Base-by-base conservation (phyloP, 1,284 basidiomycete genomes). In the Apiotrichum mycotoxinovorans region DNA sequence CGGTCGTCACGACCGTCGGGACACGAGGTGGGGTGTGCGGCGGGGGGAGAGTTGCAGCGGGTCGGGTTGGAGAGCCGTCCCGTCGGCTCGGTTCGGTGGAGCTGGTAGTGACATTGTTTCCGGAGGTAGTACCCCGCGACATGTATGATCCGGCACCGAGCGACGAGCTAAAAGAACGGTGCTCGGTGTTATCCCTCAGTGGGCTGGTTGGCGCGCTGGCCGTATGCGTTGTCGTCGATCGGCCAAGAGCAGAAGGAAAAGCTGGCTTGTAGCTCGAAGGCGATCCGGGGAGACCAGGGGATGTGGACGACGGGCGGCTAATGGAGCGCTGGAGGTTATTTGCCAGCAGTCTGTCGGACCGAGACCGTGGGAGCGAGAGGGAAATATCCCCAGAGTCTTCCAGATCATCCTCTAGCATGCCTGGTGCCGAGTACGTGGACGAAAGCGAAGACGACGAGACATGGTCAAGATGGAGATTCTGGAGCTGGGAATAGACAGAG, bases 331-430 rank as follows among this genome's bases (percentile, higher is more conserved):
- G 46, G 33, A 48, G 33, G 15, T 48, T 48, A 30, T 25, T 22
- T 11, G 44, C 33, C 23, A 57, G 25, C 3, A 33, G 27, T 11
- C 26, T 37, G 33, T 42, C 56, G 17, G 51, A 42, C 3, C 50
- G n/a, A 4, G 50, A 51, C 14, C 50, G 48, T 22, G 49, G 35
- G 3, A 53, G 25, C n/a, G 56, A 57, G 35, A 57, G 51, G 1
- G 56, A 22, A 30, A 57, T 57, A 40, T 57, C 56, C 22, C 56
- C 56, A 14, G 49, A 26, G 34, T 47, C 50, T 10, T 57, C 30
- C n/a, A n/a, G n/a, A 12, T 30, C 50, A 10, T 41, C 49, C 2
- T 40, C 48, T 35, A 48, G 46, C 46, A 48, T 48, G n/a, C 15
- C 46, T 7, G 46, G 34, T 15, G 34, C 20, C 10, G 27, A 34